Conservation (phyloP, 345 rosid genomes). For the Corymbia maculata region DNA sequence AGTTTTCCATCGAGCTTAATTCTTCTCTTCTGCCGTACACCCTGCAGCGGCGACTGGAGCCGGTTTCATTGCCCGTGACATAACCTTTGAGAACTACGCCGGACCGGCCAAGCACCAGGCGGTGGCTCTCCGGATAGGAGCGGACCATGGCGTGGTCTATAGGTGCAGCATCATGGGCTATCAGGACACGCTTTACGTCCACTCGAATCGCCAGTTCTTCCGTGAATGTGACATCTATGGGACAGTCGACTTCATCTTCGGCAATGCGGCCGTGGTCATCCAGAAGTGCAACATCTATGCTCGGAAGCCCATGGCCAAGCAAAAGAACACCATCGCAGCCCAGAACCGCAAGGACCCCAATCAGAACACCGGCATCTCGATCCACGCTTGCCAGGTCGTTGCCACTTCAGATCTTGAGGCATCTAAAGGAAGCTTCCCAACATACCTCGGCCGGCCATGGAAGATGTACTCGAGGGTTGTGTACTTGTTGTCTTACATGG, state of each 20-base stretch:
- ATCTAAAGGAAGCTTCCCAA: conserved; percentile 39
- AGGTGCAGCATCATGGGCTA: conserved; percentile 66
- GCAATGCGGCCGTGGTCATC: conserved; percentile 93
- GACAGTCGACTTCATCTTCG: conserved; percentile 89
- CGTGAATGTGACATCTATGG: conserved; percentile 86
- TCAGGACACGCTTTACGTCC: conserved; percentile 96
- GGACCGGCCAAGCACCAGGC: conserved; percentile 95
- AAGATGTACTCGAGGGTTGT: conserved; percentile 69
- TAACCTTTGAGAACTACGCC: conserved; percentile 81
- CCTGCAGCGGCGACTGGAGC: conserved; percentile 79
- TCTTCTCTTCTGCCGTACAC: neutral
- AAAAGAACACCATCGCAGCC: conserved; percentile 88
- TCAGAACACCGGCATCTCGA: conserved; percentile 91
- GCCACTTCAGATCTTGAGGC: conserved; percentile 48
- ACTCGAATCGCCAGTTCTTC: conserved; percentile 92
- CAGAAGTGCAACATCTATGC: conserved; percentile 79
- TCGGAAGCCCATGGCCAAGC: conserved; percentile 71
- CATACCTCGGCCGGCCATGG: conserved; percentile 96
- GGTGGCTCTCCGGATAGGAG: conserved; percentile 88
- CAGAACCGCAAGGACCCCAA: conserved; percentile 92
- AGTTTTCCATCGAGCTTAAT: neutral
- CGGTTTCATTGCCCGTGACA: conserved; percentile 91
- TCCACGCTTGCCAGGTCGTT: conserved; percentile 65
- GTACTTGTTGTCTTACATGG: conserved; percentile 62
- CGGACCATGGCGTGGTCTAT: conserved; percentile 85